Base-by-base conservation (phyloP, 73 alveolate species). In the Breviolum minutum region DNA sequence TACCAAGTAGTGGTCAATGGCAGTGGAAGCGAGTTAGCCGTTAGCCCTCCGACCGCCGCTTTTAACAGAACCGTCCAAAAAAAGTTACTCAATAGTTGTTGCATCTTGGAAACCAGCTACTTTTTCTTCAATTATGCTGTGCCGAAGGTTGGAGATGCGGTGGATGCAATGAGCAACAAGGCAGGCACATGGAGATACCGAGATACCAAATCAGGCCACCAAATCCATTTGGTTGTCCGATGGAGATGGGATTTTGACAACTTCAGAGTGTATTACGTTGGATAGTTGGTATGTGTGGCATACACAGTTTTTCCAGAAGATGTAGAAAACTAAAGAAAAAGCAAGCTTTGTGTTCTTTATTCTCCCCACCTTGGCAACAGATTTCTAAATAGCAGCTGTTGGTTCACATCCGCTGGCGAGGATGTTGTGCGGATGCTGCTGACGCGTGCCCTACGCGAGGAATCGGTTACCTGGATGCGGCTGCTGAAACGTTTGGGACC, bases 391-490 rank as follows among this genome's bases (percentile, higher is more conserved):
- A 26, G 8, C 12, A 76, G 13, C 62, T 62, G 62, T 9, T 22
- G 20, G 54, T 27, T 76, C 30, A 22, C 66, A 32, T 13, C 81
- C 26, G 81, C 81, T 2, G 26, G 76, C 74, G 32, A 86, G 94
- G 94, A 86, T 63, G 94, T 86, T 80, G 94, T 86, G 80, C 94
- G 94, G 30, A 86, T 86, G 94, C 80, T 86, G 77, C 77, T 62
- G 80, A 63, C 79, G 40, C 27, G 40, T 14, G 79, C 63, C 63
- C 63, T 86, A 0, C 29, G 29, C 30, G 64, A 63, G 40, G 92
- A 83, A 26, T 63, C n/a, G 27, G 80, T n/a, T 27, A 86, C 79
- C 40, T 86, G 94, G 94, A 11, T 26, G 26, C 63, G 79, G 66
- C 80, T 86, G 81, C 80, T 86, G 79, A 12, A 13, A 13, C 94